phyloP scores from a whole-genome alignment of 306 rosid genomes.

The peach (Prunus persica) region Prunus_persica_NCBIv2 NC_034014.1:231001-231500 shows the following conservation, averaged over 20 bases:
- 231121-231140: neutral
- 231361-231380: neutral
- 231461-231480: conserved; percentile 73
- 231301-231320: conserved; percentile 86
- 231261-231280: conserved; percentile 89
- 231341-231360: neutral
- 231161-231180: neutral
- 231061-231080: neutral
- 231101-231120: neutral
- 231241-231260: conserved; percentile 67
- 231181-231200: neutral
- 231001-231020: neutral
- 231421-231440: conserved; percentile 91
- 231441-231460: conserved; percentile 78
- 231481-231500: conserved; percentile 93
- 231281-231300: conserved; percentile 78
- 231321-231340: neutral
- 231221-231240: conserved; percentile 76
- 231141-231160: neutral
- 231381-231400: neutral
- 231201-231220: conserved; percentile 2
- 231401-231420: conserved; percentile 84
- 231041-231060: neutral
- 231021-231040: neutral
- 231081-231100: neutral